A percentile compares a stretch with the other conserved stretches of the same genome.
phyloP scores from a whole-genome alignment of 176 grass and related monocot genomes.

The Eleusine indica region DNA sequence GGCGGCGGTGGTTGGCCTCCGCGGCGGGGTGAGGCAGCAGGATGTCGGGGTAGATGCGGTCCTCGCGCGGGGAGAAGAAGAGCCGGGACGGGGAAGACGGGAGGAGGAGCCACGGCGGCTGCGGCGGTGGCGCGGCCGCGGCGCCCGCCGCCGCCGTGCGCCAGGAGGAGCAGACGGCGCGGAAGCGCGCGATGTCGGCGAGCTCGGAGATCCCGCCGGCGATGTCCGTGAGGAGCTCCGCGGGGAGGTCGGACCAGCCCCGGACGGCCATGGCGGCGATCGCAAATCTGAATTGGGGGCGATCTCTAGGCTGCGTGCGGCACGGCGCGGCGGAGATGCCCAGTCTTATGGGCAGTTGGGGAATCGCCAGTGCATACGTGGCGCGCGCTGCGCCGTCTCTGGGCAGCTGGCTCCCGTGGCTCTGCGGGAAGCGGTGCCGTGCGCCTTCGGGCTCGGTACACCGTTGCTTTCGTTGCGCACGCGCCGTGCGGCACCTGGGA shows the following conservation, averaged over 20 bases:
- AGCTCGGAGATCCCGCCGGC: conserved; percentile 45
- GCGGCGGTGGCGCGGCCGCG: conserved; percentile 31
- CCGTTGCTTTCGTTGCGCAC: background rate
- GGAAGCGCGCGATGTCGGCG: conserved; percentile 59
- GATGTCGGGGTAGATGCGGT: conserved; percentile 55
- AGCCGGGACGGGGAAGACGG: conserved; percentile 43
- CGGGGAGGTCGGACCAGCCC: conserved; percentile 48
- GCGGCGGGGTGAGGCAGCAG: conserved; percentile 14
- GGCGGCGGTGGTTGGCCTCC: conserved; percentile 4
- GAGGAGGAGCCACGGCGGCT: conserved; percentile 48
- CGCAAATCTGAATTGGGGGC: conserved; percentile 16
- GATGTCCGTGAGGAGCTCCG: conserved; percentile 57
- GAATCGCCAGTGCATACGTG: conserved; percentile 11
- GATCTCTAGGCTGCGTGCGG: background rate
- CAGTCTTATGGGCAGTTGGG: background rate
- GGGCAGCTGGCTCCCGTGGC: conserved; percentile 15
- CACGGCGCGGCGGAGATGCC: background rate
- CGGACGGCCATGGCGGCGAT: conserved; percentile 36
- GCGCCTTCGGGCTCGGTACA: conserved; percentile 3
- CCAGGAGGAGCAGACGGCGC: conserved; percentile 64
- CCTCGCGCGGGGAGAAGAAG: conserved; percentile 54
- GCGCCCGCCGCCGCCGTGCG: conserved; percentile 31
- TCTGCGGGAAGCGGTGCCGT: background rate
- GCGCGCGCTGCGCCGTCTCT: conserved; percentile 32
- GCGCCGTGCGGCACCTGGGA: background rate